These are phyloP conservation scores for Monosporascus cannonballus DNA, from an alignment of 2,329 filamentous ascomycete genomes.

Conservation along the genomic window DNA sequence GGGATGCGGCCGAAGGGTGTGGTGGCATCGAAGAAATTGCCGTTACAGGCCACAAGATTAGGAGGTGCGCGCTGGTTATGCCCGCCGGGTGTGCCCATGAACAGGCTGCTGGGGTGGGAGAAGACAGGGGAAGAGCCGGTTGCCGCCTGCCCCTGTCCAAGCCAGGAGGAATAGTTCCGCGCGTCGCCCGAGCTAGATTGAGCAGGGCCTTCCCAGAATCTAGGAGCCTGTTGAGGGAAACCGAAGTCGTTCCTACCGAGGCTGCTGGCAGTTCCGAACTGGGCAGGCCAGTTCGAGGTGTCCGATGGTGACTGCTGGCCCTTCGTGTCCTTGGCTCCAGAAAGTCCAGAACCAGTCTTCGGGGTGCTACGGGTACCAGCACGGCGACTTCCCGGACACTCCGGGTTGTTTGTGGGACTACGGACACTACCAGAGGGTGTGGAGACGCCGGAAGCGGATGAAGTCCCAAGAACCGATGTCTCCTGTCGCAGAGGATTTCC, in stretches of 20 bases:
- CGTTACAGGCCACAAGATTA: slow-evolving; percentile 19
- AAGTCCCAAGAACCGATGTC: slow-evolving; percentile 4
- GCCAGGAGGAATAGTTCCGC: slow-evolving; percentile 15
- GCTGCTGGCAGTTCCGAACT: slow-evolving; percentile 1
- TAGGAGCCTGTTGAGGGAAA: slow-evolving; percentile 5
- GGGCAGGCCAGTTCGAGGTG: not conserved
- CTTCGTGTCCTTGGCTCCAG: slow-evolving; percentile 6
- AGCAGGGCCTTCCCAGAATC: not conserved
- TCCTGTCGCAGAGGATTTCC: slow-evolving; percentile 8
- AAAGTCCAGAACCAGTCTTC: slow-evolving; percentile 10
- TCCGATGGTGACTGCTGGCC: not conserved
- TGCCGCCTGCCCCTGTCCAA: slow-evolving; percentile 7
- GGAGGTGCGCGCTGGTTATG: slow-evolving; percentile 5
- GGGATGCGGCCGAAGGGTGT: slow-evolving; percentile 20
- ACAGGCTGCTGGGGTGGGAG: slow-evolving; percentile 45
- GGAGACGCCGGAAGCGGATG: slow-evolving; percentile 1
- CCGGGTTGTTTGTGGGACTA: slow-evolving; percentile 10
- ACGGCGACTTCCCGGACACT: slow-evolving; percentile 11
- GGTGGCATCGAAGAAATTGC: slow-evolving; percentile 19
- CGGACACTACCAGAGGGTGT: slow-evolving; percentile 6
- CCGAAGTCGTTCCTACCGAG: slow-evolving; percentile 8
- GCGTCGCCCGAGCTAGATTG: slow-evolving; percentile 1
- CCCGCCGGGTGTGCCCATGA: slow-evolving; percentile 38
- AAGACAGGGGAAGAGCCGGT: slow-evolving; percentile 31
- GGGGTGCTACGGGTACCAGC: slow-evolving; percentile 1